Percentiles rank a stretch among this genome's conserved stretches.
Evolutionary conservation across 148 eudicot species (phyloP).

Genomic region (Rhododendron simsii): DNA sequence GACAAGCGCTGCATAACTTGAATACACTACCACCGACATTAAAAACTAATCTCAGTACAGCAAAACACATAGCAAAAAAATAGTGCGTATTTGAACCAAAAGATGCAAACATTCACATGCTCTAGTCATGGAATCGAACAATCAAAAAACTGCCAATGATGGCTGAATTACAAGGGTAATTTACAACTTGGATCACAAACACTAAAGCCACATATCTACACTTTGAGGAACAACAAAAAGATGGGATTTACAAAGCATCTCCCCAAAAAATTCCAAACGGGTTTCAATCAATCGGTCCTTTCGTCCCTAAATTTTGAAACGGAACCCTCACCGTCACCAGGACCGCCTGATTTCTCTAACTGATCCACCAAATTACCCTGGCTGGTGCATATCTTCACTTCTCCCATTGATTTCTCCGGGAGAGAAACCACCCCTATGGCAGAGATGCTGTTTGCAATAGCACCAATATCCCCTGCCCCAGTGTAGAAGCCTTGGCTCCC

Average conservation of each 20-base stretch:
- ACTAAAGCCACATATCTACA: slow-evolving; percentile 12
- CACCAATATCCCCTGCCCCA: slow-evolving; percentile 57
- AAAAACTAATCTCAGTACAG: background rate
- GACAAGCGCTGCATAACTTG: background rate
- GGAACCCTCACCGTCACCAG: slow-evolving; percentile 18
- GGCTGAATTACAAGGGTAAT: background rate
- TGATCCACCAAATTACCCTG: slow-evolving; percentile 24
- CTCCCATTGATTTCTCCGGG: slow-evolving; percentile 29
- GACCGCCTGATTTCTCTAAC: slow-evolving; percentile 20
- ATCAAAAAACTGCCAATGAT: background rate
- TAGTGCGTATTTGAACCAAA: background rate
- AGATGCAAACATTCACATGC: background rate
- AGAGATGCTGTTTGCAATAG: slow-evolving; percentile 44
- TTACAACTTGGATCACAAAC: background rate
- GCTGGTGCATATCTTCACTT: slow-evolving; percentile 8
- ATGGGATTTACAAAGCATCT: background rate
- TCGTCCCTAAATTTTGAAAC: slow-evolving; percentile 13
- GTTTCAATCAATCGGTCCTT: slow-evolving; percentile 9
- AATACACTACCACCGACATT: background rate
- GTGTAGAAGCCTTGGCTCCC: slow-evolving; percentile 73
- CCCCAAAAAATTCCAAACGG: background rate
- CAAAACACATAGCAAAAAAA: background rate
- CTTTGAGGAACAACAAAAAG: background rate
- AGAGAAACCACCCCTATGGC: slow-evolving; percentile 43
- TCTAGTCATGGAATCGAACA: background rate